These are phyloP conservation scores for Silene uniflora DNA, from an alignment of 148 eudicot genomes.

Conservation along the genomic window DNA sequence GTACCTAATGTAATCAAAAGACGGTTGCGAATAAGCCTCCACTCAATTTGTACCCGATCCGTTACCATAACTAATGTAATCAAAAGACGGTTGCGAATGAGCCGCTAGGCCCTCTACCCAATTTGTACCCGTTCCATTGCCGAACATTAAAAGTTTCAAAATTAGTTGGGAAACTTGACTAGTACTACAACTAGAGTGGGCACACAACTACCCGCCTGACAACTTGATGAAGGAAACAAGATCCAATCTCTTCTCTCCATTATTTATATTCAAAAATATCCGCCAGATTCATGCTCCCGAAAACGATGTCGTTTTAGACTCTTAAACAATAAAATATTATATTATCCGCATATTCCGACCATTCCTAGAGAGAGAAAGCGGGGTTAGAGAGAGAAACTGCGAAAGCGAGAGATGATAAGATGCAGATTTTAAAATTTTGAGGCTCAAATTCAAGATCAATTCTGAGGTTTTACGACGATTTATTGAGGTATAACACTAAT, in stretches of 20 bases:
- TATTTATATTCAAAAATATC: neutral
- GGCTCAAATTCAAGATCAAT: neutral
- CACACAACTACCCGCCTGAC: conserved; percentile 6
- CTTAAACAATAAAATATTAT: neutral
- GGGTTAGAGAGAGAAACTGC: neutral
- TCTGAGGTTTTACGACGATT: neutral
- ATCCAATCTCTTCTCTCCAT: neutral
- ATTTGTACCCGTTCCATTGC: too few species aligned
- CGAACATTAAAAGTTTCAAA: neutral
- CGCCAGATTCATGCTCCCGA: conserved; percentile 5
- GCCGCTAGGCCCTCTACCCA: too few species aligned
- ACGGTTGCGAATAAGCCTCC: too few species aligned
- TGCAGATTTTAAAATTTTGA: neutral
- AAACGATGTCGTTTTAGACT: conserved; percentile 5
- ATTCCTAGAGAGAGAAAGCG: neutral
- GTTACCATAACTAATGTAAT: too few species aligned
- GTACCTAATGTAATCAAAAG: too few species aligned
- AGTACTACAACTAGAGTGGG: neutral
- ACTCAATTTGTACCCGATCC: too few species aligned
- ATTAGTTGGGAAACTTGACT: neutral
- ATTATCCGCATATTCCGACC: conserved; percentile 9
- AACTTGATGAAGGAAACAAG: neutral
- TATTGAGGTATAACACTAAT: neutral
- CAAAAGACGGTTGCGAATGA: too few species aligned
- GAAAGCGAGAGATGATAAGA: conserved; percentile 2